Evolutionary conservation across 2,329 filamentous ascomycete species (phyloP).

Genomic region (Hypoxylon sp.): DNA sequence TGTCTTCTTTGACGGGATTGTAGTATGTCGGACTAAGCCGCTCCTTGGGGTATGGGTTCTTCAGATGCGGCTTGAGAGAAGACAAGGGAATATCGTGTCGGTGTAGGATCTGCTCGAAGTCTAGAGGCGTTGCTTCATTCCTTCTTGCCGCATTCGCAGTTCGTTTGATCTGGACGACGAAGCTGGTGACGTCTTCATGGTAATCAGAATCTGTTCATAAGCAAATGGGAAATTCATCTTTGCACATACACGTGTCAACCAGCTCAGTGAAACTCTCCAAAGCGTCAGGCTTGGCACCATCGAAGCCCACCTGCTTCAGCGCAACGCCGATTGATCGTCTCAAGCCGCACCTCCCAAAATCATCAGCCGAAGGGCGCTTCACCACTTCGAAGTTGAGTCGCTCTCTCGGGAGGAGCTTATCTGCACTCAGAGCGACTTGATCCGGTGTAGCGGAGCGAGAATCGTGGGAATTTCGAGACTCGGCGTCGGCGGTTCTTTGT

Average conservation of each 20-base stretch:
- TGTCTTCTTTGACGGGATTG: slow-evolving; percentile 55
- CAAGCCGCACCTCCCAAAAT: slow-evolving; percentile 58
- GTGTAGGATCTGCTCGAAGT: slow-evolving; percentile 67
- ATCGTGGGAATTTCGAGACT: slow-evolving; percentile 10
- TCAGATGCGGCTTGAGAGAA: slow-evolving; percentile 68
- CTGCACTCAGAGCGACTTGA: not conserved
- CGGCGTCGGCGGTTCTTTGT: slow-evolving; percentile 44
- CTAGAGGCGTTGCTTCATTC: slow-evolving; percentile 65
- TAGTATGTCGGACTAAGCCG: slow-evolving; percentile 56
- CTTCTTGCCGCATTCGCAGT: slow-evolving; percentile 64
- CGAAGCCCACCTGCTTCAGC: slow-evolving; percentile 70
- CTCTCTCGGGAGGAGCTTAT: not conserved
- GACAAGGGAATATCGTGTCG: slow-evolving; percentile 65
- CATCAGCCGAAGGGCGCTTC: slow-evolving; percentile 48
- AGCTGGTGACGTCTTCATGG: slow-evolving; percentile 60
- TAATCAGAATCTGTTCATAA: slow-evolving; percentile 42
- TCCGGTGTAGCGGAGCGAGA: slow-evolving; percentile 27
- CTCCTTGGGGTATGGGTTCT: slow-evolving; percentile 61
- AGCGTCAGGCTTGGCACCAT: slow-evolving; percentile 65
- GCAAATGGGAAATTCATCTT: not conserved
- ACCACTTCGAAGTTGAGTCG: slow-evolving; percentile 31
- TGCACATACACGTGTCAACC: slow-evolving; percentile 68
- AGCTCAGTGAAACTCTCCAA: slow-evolving; percentile 69
- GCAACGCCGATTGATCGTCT: slow-evolving; percentile 68
- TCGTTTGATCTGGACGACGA: slow-evolving; percentile 63